phyloP scores from a whole-genome alignment of 495 filamentous ascomycete genomes.

The Penicillium tannophilum region DNA sequence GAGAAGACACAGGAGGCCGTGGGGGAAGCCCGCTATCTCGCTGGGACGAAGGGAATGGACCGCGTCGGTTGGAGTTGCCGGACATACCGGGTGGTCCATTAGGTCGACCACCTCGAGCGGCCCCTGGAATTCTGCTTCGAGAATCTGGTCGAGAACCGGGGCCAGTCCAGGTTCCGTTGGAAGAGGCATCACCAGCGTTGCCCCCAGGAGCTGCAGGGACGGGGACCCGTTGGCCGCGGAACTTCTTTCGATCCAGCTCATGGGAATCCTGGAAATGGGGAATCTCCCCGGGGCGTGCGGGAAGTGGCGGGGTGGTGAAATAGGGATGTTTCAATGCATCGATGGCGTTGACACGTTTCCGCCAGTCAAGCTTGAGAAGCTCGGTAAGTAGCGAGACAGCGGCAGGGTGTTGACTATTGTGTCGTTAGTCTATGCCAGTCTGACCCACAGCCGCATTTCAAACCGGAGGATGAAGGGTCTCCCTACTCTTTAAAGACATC shows the following conservation, averaged over 20 bases:
- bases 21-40: conserved; percentile 43
- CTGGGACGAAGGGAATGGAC: conserved; percentile 29
- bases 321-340: conserved; percentile 94
- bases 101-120: conserved; percentile 29
- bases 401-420: conserved; percentile 47
- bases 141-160: conserved; percentile 36
- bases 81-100: conserved; percentile 24
- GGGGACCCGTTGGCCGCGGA: conserved; percentile 74
- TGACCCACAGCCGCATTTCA: background rate
- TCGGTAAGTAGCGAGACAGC: conserved; percentile 81
- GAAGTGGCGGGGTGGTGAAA: conserved; percentile 77
- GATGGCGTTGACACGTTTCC: conserved; percentile 84
- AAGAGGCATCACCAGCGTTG: conserved; percentile 78
- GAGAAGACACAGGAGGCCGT: conserved; percentile 35
- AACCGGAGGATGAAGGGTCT: background rate
- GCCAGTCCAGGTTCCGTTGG: conserved; percentile 59
- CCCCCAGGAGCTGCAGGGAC: conserved; percentile 89
- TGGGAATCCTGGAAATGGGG: conserved; percentile 92
- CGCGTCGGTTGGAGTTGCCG: conserved; percentile 27
- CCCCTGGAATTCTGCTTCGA: conserved; percentile 38
- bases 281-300: conserved; percentile 77
- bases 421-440: conserved; percentile 10
- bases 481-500: conserved; percentile 71
- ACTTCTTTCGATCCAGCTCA: conserved; percentile 88
- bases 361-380: conserved; percentile 87